Percentiles rank a stretch among this genome's conserved stretches.
These are phyloP conservation scores for Telopea speciosissima DNA, from an alignment of 177 flowering plant species.

Conservation along the genomic window DNA sequence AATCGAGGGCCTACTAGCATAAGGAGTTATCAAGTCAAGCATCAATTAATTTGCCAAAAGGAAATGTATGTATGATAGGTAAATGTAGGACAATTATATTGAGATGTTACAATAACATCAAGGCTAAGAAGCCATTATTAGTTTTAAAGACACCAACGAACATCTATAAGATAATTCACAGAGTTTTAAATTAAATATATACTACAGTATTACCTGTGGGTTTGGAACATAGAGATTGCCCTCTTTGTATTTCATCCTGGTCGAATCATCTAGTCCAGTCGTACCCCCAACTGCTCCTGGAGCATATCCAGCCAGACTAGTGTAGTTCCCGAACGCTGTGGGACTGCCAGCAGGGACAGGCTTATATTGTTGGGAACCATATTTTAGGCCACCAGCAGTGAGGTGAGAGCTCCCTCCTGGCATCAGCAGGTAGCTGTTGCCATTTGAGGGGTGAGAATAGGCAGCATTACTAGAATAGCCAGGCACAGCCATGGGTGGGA, in stretches of 20 bases:
- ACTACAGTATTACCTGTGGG: constrained; percentile 53
- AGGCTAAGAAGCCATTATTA: too few species aligned
- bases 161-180: too few species aligned
- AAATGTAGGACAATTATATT: too few species aligned
- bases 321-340: constrained; percentile 67
- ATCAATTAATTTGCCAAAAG: too few species aligned
- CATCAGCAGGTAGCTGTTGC: constrained; percentile 71
- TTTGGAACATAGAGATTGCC: constrained; percentile 68
- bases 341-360: constrained; percentile 66
- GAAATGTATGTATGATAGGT: too few species aligned
- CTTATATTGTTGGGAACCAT: constrained; percentile 73
- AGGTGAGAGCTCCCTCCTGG: constrained; percentile 81
- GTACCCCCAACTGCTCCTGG: constrained; percentile 61
- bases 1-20: too few species aligned
- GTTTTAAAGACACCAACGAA: too few species aligned
- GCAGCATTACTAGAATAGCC: constrained; percentile 69
- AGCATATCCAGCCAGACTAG: constrained; percentile 63
- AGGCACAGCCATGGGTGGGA: constrained; percentile 89
- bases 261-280: constrained; percentile 64
- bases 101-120: too few species aligned
- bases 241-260: constrained; percentile 83
- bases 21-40: too few species aligned
- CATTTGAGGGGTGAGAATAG: constrained; percentile 79
- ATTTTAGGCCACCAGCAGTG: constrained; percentile 55
- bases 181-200: not conserved